phyloP scores from a whole-genome alignment of 2,329 filamentous ascomycete genomes.

The Magnaporthales sp. region DNA sequence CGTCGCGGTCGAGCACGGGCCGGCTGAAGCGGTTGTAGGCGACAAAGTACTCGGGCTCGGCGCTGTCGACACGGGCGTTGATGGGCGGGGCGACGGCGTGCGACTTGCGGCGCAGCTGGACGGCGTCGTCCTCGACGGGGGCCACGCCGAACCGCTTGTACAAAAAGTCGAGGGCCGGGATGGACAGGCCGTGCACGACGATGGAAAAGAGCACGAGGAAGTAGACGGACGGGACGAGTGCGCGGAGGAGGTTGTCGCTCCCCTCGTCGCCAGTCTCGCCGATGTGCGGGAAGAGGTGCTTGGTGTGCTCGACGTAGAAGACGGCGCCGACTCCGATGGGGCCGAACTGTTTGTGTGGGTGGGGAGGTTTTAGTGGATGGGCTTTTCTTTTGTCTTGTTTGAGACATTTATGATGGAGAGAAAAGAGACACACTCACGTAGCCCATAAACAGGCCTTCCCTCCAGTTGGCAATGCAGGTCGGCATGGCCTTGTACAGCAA shows the following conservation, averaged over 20 bases:
- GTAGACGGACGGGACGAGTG: slow-evolving; percentile 29
- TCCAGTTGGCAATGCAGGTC: slow-evolving; percentile 59
- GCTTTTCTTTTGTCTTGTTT: no score
- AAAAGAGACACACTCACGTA: slow-evolving; percentile 47
- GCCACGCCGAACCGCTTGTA: slow-evolving; percentile 30
- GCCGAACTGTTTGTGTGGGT: slow-evolving; percentile 62
- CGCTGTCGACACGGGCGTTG: slow-evolving; percentile 26
- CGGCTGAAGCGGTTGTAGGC: slow-evolving; percentile 40
- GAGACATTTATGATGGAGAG: no score
- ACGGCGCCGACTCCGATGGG: slow-evolving; percentile 91
- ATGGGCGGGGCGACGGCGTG: slow-evolving; percentile 25
- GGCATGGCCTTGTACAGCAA: slow-evolving; percentile 66
- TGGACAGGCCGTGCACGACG: slow-evolving; percentile 37
- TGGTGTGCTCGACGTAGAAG: slow-evolving; percentile 69
- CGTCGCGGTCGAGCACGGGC: slow-evolving; percentile 16
- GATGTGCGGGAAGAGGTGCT: slow-evolving; percentile 28
- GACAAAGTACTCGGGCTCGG: slow-evolving; percentile 28
- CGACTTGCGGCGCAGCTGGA: slow-evolving; percentile 27
- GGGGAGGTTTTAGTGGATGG: not conserved
- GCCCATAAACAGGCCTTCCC: slow-evolving; percentile 76
- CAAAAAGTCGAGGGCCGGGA: slow-evolving; percentile 30
- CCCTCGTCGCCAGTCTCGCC: slow-evolving; percentile 25
- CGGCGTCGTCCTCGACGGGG: slow-evolving; percentile 33
- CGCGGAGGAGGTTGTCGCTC: slow-evolving; percentile 23
- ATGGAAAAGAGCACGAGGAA: slow-evolving; percentile 33